Percentiles rank a stretch among this genome's conserved stretches.
These are phyloP conservation scores for Leccinum truebloodii DNA, from an alignment of 768 basidiomycete species.

Conservation along the genomic window DNA sequence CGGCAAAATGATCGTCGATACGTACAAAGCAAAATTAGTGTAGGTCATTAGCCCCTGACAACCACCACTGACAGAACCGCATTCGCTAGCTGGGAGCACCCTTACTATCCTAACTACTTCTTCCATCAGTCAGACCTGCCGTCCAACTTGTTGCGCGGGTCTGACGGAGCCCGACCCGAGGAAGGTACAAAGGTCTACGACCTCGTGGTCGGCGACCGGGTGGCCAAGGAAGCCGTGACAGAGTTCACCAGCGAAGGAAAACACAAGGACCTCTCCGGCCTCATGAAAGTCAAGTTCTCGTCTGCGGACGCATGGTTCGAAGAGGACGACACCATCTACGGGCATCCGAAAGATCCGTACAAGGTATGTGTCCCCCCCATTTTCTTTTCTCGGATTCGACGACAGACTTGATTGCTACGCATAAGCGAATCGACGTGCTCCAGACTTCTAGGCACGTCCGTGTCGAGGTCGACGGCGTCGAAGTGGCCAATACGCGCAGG, in stretches of 20 bases:
- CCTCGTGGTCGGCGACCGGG: constrained; percentile 42
- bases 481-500: constrained; percentile 56
- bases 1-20: constrained; percentile 56
- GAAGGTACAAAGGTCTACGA: constrained; percentile 43
- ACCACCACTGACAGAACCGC: not conserved
- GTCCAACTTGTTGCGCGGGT: constrained; percentile 39
- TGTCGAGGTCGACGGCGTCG: constrained; percentile 59
- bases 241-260: constrained; percentile 30
- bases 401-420: not conserved
- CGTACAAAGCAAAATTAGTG: constrained; percentile 59
- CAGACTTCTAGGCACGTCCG: constrained; percentile 62
- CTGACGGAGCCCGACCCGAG: constrained; percentile 30
- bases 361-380: constrained; percentile 51
- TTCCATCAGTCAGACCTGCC: constrained; percentile 50
- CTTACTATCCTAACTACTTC: constrained; percentile 55
- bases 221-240: constrained; percentile 42
- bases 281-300: constrained; percentile 50
- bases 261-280: constrained; percentile 42
- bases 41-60: constrained; percentile 25
- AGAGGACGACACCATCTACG: constrained; percentile 62
- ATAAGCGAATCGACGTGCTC: constrained; percentile 60
- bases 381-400: not conserved
- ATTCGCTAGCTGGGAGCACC: constrained; percentile 53
- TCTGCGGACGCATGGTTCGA: constrained; percentile 67
- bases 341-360: constrained; percentile 69